phyloP scores from a whole-genome alignment of 208 protist genomes.

The Trypanosoma theileri region DNA sequence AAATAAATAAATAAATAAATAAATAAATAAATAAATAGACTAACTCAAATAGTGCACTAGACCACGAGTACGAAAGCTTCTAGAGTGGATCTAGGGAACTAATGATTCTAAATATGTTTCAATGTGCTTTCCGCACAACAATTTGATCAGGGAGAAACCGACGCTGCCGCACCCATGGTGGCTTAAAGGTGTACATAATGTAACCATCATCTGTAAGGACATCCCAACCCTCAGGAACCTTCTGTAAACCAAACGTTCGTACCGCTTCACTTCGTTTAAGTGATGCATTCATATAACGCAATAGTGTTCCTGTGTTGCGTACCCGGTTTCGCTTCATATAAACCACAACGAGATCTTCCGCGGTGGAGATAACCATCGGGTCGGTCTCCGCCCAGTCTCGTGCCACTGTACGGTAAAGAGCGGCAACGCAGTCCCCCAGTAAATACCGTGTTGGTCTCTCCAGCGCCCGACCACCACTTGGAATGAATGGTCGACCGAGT shows the following conservation, averaged over 20 bases:
- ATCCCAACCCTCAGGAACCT: constrained; percentile 85
- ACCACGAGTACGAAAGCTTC: too few relatives aligned
- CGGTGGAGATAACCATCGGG: constrained; percentile 80
- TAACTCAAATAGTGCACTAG: too few relatives aligned
- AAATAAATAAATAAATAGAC: too few relatives aligned
- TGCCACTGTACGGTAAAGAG: constrained; percentile 62
- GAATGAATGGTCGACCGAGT: constrained; percentile 71
- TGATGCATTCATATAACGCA: constrained; percentile 82
- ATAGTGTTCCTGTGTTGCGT: constrained; percentile 39
- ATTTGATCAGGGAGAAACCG: constrained; percentile 58
- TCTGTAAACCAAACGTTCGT: constrained; percentile 61
- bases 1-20: too few relatives aligned
- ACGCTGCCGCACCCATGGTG: constrained; percentile 77
- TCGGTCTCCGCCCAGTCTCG: constrained; percentile 71
- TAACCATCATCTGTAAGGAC: constrained; percentile 81
- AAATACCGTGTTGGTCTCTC: constrained; percentile 73
- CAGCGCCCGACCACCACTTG: constrained; percentile 37
- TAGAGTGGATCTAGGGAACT: too few relatives aligned
- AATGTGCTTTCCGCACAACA: constrained; percentile 24
- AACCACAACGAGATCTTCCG: constrained; percentile 88
- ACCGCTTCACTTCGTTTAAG: constrained; percentile 62
- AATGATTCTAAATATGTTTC: background rate
- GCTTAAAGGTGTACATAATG: constrained; percentile 86
- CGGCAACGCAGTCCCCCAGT: constrained; percentile 77
- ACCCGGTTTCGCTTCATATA: constrained; percentile 50